Conservation (phyloP, 345 rosid genomes). For the Raphanus raphanistrum region DNA sequence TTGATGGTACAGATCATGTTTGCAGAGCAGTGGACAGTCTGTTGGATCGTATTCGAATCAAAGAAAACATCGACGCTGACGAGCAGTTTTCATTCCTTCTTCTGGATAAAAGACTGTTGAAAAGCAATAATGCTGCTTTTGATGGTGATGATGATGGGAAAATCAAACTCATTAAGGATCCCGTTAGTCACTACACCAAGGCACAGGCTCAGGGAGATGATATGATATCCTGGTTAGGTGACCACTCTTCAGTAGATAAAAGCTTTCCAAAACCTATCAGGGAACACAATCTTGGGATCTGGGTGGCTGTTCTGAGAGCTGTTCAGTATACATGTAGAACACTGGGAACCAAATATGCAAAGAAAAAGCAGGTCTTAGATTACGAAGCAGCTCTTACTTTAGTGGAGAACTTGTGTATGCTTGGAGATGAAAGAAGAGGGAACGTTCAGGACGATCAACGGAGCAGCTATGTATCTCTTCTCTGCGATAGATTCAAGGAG, state of each 20-base stretch:
- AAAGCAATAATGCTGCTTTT: not conserved
- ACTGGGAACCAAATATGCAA: conserved; percentile 10
- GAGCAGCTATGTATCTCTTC: conserved; percentile 32
- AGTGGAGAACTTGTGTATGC: not conserved
- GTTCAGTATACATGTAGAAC: conserved; percentile 24
- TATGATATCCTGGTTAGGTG: conserved; percentile 28
- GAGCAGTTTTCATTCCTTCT: conserved; percentile 10
- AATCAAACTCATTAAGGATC: not conserved
- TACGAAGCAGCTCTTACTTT: not conserved
- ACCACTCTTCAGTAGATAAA: not conserved
- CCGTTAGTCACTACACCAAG: conserved; percentile 3
- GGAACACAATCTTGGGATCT: conserved; percentile 19
- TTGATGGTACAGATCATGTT: conserved; percentile 12
- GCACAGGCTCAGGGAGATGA: conserved; percentile 26
- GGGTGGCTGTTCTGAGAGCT: conserved; percentile 30
- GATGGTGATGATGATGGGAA: conserved; percentile 1
- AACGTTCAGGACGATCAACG: not conserved
- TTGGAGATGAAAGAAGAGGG: not conserved
- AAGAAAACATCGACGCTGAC: conserved; percentile 20
- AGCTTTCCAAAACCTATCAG: conserved; percentile 20
- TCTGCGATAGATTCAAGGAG: not conserved
- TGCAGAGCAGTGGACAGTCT: conserved; percentile 19
- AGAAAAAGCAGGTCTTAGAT: not conserved
- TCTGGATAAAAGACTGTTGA: conserved; percentile 23
- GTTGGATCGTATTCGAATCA: not conserved